Percentiles rank a stretch among this genome's conserved stretches.
phyloP scores from a whole-genome alignment of 139 green algal species.

The Closterium sp. region DNA sequence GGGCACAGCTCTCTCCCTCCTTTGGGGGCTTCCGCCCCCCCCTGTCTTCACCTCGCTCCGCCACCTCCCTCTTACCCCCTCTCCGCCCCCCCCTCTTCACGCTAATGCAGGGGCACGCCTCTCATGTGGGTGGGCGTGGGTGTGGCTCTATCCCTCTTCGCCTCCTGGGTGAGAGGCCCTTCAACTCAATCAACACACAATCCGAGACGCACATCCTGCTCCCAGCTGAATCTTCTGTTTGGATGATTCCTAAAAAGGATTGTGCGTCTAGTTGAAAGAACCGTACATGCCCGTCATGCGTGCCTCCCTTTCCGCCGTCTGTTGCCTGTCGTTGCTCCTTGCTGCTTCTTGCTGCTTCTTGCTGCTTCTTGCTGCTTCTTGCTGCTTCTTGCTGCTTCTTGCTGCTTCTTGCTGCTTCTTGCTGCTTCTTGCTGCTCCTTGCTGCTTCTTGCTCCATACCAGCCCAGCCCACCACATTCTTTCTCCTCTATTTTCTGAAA shows the following conservation, averaged over 20 bases:
- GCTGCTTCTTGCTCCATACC: too few relatives aligned
- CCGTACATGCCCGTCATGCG: too few relatives aligned
- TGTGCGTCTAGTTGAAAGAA: too few relatives aligned
- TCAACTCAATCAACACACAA: too few relatives aligned
- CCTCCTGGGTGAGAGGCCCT: background rate
- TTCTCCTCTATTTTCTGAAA: background rate
- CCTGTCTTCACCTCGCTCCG: background rate
- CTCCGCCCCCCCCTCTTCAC: too few relatives aligned
- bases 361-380: background rate
- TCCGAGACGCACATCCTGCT: too few relatives aligned
- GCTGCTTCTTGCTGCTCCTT: background rate
- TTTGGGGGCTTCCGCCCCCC: too few relatives aligned
- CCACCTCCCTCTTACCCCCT: background rate
- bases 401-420: background rate
- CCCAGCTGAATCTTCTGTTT: too few relatives aligned
- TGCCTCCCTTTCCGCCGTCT: background rate
- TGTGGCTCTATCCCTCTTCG: conserved; percentile 16
- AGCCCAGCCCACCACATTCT: too few relatives aligned
- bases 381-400: background rate
- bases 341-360: background rate
- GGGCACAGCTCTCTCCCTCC: too few relatives aligned
- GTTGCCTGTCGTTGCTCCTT: background rate
- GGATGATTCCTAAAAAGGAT: too few relatives aligned
- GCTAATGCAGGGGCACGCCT: background rate
- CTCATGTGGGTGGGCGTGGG: background rate